These are phyloP conservation scores for Saccharum hybrid DNA, from an alignment of 202 grass and related monocot species.

Conservation along the genomic window DNA sequence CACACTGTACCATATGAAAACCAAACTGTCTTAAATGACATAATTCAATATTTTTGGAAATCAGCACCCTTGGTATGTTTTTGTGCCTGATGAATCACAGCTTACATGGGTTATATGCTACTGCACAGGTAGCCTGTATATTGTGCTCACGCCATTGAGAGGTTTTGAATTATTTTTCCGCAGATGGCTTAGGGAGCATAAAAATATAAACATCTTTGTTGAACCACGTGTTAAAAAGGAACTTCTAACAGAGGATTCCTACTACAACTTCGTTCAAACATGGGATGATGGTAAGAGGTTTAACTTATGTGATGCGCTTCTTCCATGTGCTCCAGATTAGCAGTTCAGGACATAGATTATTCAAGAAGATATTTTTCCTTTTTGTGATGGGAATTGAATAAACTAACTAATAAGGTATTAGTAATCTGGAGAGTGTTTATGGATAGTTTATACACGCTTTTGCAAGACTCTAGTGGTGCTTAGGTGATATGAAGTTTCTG, in stretches of 20 bases:
- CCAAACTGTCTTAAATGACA: conserved; percentile 3
- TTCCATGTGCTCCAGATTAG: conserved; percentile 27
- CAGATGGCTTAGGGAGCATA: conserved; percentile 88
- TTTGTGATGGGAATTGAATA: conserved; percentile 19
- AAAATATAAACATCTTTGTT: conserved; percentile 87
- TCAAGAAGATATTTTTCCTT: background rate
- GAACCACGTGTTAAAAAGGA: conserved; percentile 85
- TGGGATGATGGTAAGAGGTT: conserved; percentile 84
- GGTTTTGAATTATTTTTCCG: conserved; percentile 23
- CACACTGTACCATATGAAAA: conserved; percentile 7
- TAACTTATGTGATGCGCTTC: conserved; percentile 11
- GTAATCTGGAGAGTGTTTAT: background rate
- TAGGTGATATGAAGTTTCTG: background rate
- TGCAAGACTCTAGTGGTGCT: conserved; percentile 15
- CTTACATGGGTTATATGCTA: conserved; percentile 29
- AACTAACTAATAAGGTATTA: background rate
- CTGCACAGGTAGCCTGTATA: background rate
- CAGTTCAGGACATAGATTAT: conserved; percentile 9
- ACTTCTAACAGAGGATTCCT: conserved; percentile 63
- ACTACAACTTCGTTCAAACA: conserved; percentile 74
- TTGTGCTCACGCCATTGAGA: conserved; percentile 17
- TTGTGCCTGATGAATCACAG: conserved; percentile 7
- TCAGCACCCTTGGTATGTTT: conserved; percentile 19
- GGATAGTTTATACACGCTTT: conserved; percentile 8
- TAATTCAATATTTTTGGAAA: conserved; percentile 1